These are phyloP conservation scores for Laguncularia racemosa DNA, from an alignment of 345 rosid genomes.

Conservation along the genomic window DNA sequence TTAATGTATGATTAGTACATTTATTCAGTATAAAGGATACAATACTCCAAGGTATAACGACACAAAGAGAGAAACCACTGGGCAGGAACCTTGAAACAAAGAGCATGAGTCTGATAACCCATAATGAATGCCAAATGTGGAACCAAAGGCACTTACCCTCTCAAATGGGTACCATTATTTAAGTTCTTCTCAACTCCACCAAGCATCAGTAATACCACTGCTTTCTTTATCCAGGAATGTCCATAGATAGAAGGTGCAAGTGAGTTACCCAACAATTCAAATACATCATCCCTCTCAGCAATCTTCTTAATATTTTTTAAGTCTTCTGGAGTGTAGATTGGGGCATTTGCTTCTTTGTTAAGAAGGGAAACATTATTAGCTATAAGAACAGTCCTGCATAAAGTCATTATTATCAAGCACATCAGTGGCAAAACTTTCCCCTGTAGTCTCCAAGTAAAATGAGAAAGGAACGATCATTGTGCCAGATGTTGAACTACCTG, in stretches of 20 bases:
- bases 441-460: neutral
- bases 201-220: slow-evolving; percentile 88
- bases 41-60: no score
- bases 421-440: neutral
- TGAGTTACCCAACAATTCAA: slow-evolving; percentile 83
- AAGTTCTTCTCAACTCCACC: slow-evolving; percentile 94
- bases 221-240: slow-evolving; percentile 96
- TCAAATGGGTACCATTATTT: slow-evolving; percentile 88
- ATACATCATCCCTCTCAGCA: slow-evolving; percentile 80
- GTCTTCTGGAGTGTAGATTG: slow-evolving; percentile 73
- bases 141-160: slow-evolving; percentile 59
- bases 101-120: neutral
- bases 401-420: neutral
- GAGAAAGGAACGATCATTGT: neutral
- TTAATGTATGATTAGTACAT: neutral
- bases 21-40: neutral
- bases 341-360: slow-evolving; percentile 96
- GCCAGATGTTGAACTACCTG: slow-evolving; percentile 39
- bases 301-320: slow-evolving; percentile 76
- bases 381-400: slow-evolving; percentile 74
- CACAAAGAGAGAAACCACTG: neutral
- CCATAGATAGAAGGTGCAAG: slow-evolving; percentile 97
- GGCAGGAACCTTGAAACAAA: neutral
- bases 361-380: slow-evolving; percentile 89
- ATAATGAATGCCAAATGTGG: neutral